Evolutionary conservation across 2,329 filamentous ascomycete genomes (phyloP), one percentile per base, ranked within the genome.

Genomic region (Colletotrichum camelliae): DNA sequence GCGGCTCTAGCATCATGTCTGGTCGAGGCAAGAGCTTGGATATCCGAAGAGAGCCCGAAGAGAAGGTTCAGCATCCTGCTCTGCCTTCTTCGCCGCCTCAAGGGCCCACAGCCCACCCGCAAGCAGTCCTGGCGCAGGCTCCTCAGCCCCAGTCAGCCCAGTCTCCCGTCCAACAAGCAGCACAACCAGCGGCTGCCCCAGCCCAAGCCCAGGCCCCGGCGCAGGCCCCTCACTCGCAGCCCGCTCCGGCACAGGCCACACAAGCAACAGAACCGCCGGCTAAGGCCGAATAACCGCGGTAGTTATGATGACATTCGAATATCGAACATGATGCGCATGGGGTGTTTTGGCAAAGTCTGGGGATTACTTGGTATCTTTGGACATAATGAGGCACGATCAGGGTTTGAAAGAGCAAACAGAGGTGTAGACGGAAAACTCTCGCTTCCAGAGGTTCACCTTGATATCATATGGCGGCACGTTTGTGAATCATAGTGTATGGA

Each of bases 21-120:
- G 78, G 81, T 7, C 80, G 85, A 48, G 83, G 82, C 10, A 87
- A 83, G 80, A 88, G 85, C 72, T 77, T 85, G 29, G 86, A 88
- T 33, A 79, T 85, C 21, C 85, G 84, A 76, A 83, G 84, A 39
- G 81, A 84, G 72, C 83, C 86, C 15, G 85, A 86, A 62, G 81
- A 78, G 62, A 74, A 58, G 33, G 10, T 57, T 18, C 48, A 69
- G n/a, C 68, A 77, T 12, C 68, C 57, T 24, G 39, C 65, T 55
- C n/a, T 65, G 43, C 68, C 72, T 12, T 24, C 43, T 18, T 62
- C 72, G 33, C 57, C 57, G 67, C 57, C 55, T 61, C 73, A 75
- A 35, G 60, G 67, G 15, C 8, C 52, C 21, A 39, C 55, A 24
- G 24, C 55, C 33, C 75, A 67, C 37, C 55, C 67, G 29, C 58